Base-by-base conservation (phyloP, 2,329 filamentous ascomycete genomes). In the Ustilaginoidea virens region DNA sequence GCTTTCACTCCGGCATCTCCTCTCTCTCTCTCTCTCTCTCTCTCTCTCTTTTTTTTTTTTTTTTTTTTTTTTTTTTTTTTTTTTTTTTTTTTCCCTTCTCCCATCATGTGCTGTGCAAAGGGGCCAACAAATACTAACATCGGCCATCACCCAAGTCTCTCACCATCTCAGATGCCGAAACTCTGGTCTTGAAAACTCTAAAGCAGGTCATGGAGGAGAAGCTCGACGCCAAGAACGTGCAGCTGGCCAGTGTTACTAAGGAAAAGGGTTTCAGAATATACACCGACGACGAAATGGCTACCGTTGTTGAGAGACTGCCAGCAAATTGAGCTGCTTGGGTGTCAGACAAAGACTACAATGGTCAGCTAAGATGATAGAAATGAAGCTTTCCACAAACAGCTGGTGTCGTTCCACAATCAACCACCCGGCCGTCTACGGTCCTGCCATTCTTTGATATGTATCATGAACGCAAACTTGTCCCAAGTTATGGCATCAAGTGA, bases 141-240 rank as follows among this genome's bases (percentile, higher is more conserved):
- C 8, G 8, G 14, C 7, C 7, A 9, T 18, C 39, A n/a, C n/a
- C n/a, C n/a, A n/a, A 79, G 71, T 96, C 87, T 33, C 69, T 98
- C 38, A 93, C 86, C 23, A 76, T 98, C 37, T 64, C 70, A 33
- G 90, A 98, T 51, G 90, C 90, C 33, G 90, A 98, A 63, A 90
- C 86, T 4, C 63, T 98, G 40, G 86, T 93, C 29, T 66, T 98
- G 48, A 96, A 96, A 73, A 98, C 90, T 21, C 58, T 98, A 54
- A 98, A 96, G 70, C 90, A 98, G 62, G 90, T 98, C 43, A 98
- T 98, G 90, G 90, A 98, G 62, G 90, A 98, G 74, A 98, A 98
- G 66, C 69, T 98, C 36, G 90, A 98, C 53, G 72, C 85, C 39
- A 98, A 98, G 73, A 98, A 98, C 51, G 90, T 98, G 40, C 90